A percentile compares a stretch with the other conserved stretches of the same genome.
phyloP scores from a whole-genome alignment of 2,329 filamentous ascomycete species.

The Sporothrix euskadiensis region DNA sequence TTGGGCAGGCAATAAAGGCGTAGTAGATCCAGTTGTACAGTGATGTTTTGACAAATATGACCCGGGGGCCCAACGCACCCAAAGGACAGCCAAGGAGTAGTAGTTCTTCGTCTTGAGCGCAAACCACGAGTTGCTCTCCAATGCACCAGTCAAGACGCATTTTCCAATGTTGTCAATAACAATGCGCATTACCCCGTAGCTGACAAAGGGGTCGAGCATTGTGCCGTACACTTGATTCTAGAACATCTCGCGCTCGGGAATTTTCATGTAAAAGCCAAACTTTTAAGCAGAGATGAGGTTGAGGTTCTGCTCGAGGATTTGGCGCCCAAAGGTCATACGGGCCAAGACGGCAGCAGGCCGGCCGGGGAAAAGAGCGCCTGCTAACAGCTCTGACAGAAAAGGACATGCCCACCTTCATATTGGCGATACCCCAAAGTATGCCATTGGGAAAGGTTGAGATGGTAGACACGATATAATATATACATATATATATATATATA shows the following conservation, averaged over 20 bases:
- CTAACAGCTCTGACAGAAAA: slow-evolving; percentile 52
- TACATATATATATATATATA: too few species aligned
- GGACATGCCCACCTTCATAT: slow-evolving; percentile 41
- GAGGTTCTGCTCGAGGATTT: slow-evolving; percentile 41
- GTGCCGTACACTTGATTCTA: slow-evolving; percentile 41
- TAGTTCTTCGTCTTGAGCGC: slow-evolving; percentile 39
- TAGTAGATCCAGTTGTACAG: slow-evolving; percentile 39
- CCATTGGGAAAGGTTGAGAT: slow-evolving; percentile 46
- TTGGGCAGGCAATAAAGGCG: slow-evolving; percentile 38
- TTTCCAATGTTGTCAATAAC: slow-evolving; percentile 35
- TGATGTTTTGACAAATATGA: slow-evolving; percentile 35
- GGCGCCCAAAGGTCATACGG: slow-evolving; percentile 39
- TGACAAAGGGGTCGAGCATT: slow-evolving; percentile 39
- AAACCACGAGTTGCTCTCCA: slow-evolving; percentile 36
- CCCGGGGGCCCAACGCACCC: slow-evolving; percentile 41
- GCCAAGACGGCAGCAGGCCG: slow-evolving; percentile 39
- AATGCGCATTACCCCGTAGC: slow-evolving; percentile 39
- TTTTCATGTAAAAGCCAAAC: slow-evolving; percentile 45
- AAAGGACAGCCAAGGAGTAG: slow-evolving; percentile 40
- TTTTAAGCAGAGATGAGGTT: slow-evolving; percentile 42
- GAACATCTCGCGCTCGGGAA: slow-evolving; percentile 43
- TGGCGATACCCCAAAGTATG: slow-evolving; percentile 39
- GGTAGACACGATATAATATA: slow-evolving; percentile 41
- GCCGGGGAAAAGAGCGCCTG: slow-evolving; percentile 49
- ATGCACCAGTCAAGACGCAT: slow-evolving; percentile 33